Evolutionary conservation across 164 flowering plant species (phyloP).

Genomic region (Magnolia kwangsiensis): DNA sequence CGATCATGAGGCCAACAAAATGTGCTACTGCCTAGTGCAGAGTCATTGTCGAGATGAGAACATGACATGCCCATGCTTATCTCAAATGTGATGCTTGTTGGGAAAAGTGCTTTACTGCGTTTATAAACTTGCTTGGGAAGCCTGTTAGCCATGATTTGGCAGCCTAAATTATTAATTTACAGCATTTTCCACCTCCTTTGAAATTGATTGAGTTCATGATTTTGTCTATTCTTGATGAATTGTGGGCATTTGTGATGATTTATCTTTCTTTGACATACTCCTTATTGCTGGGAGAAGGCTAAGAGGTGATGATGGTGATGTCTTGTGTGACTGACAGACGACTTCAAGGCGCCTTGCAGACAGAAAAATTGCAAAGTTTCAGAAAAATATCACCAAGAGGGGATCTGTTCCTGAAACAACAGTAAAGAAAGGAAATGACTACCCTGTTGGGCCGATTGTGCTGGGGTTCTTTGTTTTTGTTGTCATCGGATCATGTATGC

Average conservation of each 20-base stretch:
- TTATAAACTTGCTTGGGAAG: not conserved
- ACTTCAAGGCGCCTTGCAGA: conserved; percentile 39
- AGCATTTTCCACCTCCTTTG: not conserved
- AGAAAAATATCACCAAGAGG: conserved; percentile 39
- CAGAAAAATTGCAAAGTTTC: conserved; percentile 34
- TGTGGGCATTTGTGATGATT: not conserved
- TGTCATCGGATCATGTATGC: conserved; percentile 45
- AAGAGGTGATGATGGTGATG: too few species aligned
- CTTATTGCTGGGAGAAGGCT: not conserved
- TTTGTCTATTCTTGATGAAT: not conserved
- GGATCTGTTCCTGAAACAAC: conserved; percentile 39
- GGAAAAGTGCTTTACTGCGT: not conserved
- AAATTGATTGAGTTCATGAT: not conserved
- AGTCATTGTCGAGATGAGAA: not conserved
- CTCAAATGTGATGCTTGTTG: not conserved
- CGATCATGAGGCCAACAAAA: too few species aligned
- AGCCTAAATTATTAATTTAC: not conserved
- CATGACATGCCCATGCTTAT: not conserved
- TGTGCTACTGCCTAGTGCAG: too few species aligned
- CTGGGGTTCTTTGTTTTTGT: conserved; percentile 42
- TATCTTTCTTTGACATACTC: not conserved
- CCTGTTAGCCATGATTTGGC: not conserved
- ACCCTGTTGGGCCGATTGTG: conserved; percentile 41
- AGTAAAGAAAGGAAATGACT: conserved; percentile 34
- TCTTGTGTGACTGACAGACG: conserved; percentile 14